These are phyloP conservation scores for Fusarium tricinctum DNA, from an alignment of 2,329 filamentous ascomycete genomes.

Conservation along the genomic window DNA sequence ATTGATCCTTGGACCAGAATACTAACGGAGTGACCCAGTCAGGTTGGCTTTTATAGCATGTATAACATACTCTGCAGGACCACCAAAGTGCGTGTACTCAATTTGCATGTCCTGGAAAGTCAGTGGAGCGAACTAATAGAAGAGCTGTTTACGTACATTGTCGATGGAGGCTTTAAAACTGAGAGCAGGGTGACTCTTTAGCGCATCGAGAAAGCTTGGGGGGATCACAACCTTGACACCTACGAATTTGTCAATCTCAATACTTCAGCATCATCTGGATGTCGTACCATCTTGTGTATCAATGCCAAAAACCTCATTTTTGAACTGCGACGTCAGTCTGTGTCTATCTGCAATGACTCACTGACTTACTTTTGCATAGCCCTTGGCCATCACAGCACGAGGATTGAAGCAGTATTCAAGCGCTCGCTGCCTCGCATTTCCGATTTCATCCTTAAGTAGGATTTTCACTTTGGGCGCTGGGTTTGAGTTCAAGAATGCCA, in stretches of 20 bases:
- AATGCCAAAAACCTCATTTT: constrained; percentile 29
- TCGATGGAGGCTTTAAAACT: constrained; percentile 31
- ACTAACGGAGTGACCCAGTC: constrained; percentile 14
- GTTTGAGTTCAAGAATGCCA: accelerated
- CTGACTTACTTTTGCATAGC: background rate
- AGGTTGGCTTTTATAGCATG: constrained; percentile 26
- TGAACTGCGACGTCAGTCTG: background rate
- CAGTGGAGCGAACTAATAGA: accelerated
- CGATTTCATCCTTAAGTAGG: constrained; percentile 17
- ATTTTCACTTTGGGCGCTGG: constrained; percentile 6
- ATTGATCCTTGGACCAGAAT: accelerated
- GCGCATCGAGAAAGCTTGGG: background rate
- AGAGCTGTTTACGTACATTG: background rate
- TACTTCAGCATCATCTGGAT: no score
- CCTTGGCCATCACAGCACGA: constrained; percentile 15
- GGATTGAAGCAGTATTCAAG: constrained; percentile 30
- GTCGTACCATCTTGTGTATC: constrained; percentile 21
- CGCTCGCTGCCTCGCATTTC: constrained; percentile 11
- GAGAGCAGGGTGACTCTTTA: constrained; percentile 22
- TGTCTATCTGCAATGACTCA: accelerated
- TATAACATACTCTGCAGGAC: constrained; percentile 22
- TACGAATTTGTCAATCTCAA: background rate
- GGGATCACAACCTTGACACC: constrained; percentile 20
- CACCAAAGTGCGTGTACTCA: constrained; percentile 26
- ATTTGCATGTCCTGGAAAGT: constrained; percentile 24